phyloP scores from a whole-genome alignment of 306 rosid species.

The Vicia faba region DNA sequence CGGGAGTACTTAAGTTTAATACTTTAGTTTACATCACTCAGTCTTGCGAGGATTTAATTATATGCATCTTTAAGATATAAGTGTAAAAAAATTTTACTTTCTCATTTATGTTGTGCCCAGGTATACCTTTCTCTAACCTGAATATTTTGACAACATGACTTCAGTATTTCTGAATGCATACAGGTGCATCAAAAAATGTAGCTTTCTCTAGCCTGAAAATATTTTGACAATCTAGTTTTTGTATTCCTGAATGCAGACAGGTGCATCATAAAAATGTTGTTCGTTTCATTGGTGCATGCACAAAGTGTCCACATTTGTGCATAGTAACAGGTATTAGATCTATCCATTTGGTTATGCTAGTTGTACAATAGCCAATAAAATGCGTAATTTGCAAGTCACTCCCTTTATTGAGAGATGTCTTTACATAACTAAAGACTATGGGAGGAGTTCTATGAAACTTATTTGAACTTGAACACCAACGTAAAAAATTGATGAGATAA shows the following conservation, averaged over 20 bases:
- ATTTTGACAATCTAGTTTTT: constrained; percentile 30
- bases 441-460: constrained; percentile 5
- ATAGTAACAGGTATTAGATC: constrained; percentile 77
- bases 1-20: neutral
- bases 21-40: constrained; percentile 17
- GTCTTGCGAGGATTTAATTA: neutral
- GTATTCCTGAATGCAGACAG: constrained; percentile 64
- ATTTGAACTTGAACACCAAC: neutral
- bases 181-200: constrained; percentile 90
- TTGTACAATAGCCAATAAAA: constrained; percentile 22
- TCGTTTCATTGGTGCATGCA: constrained; percentile 91
- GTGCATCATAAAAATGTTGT: constrained; percentile 93
- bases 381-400: neutral
- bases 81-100: constrained; percentile 19
- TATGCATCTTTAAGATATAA: constrained; percentile 6
- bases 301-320: constrained; percentile 84
- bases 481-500: neutral
- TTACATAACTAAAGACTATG: constrained; percentile 8
- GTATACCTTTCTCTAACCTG: constrained; percentile 6
- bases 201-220: neutral
- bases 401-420: constrained; percentile 5
- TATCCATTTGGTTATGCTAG: constrained; percentile 15
- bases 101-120: constrained; percentile 11
- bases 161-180: constrained; percentile 54
- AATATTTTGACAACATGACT: constrained; percentile 26